Evolutionary conservation across 2,329 filamentous ascomycete genomes (phyloP), one percentile per base, ranked within the genome.

Genomic region (Epichloe amarillans): DNA sequence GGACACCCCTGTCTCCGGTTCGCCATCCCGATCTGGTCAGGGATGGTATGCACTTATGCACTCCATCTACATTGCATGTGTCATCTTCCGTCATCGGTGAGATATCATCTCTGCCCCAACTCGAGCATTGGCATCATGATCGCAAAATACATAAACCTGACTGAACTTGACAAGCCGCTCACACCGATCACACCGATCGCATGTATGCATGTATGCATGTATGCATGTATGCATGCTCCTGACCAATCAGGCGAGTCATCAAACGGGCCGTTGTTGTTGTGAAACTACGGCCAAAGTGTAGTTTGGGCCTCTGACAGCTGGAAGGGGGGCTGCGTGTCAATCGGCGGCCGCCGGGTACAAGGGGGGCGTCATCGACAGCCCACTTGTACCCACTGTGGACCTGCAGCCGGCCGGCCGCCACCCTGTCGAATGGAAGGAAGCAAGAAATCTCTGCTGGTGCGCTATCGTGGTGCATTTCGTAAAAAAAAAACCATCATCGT

Each of bases 271-370:
- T 30, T 30, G 26, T 30, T 30, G 26, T 11, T 30, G 26, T 30
- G 26, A 30, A 30, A 30, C 26, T 30, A 8, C 26, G 8, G 26
- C 26, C 26, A 30, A 30, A 30, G 26, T 30, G 4, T 30, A 30
- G 26, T 30, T 30, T 11, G 1, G 30, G 30, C 3, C 8, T 30
- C 26, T 30, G 8, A 30, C 8, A 30, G 8, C 26, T 30, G 10
- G 30, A 3, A 30, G 30, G 26, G n/a, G 26, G 26, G 42, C 43
- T 50, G 49, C 49, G n/a, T 46, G 42, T 50, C 49, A 46, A 46
- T 35, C n/a, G 36, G 49, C 41, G 49, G 49, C 36, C 37, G 49
- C 36, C 37, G 49, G 49, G 40, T 4, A 30, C 8, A n/a, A 30
- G 26, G 26, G 30, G 10, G 6, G 8, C 26, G 26, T 30, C 26